A percentile compares a stretch with the other conserved stretches of the same genome.
Evolutionary conservation across 495 filamentous ascomycete species (phyloP).

Genomic region (Aspergillus nanangensis): DNA sequence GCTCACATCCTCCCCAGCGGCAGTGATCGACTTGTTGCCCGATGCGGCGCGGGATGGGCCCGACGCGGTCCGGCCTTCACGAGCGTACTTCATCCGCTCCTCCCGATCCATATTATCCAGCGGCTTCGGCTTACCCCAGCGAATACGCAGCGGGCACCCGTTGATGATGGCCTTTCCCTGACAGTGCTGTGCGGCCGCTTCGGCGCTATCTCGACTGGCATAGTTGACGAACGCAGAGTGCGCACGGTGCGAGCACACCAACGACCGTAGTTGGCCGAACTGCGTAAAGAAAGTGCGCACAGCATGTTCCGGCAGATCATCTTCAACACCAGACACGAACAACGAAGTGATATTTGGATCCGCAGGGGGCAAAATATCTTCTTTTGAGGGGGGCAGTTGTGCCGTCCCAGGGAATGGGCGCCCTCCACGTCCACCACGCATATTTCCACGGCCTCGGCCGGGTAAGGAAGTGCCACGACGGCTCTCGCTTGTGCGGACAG

Average conservation of each 20-base stretch:
- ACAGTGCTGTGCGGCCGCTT: conserved; percentile 75
- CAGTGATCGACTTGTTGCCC: conserved; percentile 30
- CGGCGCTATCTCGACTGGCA: conserved; percentile 72
- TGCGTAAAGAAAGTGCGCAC: conserved; percentile 84
- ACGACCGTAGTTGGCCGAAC: conserved; percentile 80
- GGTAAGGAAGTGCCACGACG: conserved; percentile 32
- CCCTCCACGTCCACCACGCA: conserved; percentile 49
- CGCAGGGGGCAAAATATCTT: conserved; percentile 77
- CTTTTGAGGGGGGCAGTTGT: conserved; percentile 70
- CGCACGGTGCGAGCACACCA: conserved; percentile 93
- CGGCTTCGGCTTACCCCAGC: conserved; percentile 89
- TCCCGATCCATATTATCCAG: conserved; percentile 86
- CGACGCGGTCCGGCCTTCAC: conserved; percentile 60
- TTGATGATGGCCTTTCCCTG: conserved; percentile 80
- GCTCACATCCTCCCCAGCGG: conserved; percentile 22
- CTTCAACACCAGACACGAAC: conserved; percentile 92
- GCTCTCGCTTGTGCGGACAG: conserved; percentile 62
- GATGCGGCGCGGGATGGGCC: conserved; percentile 24
- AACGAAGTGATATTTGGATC: conserved; percentile 85
- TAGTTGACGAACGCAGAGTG: conserved; percentile 97
- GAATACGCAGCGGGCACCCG: conserved; percentile 81
- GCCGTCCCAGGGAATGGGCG: conserved; percentile 63
- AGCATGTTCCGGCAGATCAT: conserved; percentile 89
- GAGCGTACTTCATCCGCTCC: conserved; percentile 67
- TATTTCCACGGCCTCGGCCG: conserved; percentile 40